Evolutionary conservation across 1,284 basidiomycete species (phyloP), one percentile per base, ranked within the genome.

Genomic region (Xerocomus cyaneibrunnescens): DNA sequence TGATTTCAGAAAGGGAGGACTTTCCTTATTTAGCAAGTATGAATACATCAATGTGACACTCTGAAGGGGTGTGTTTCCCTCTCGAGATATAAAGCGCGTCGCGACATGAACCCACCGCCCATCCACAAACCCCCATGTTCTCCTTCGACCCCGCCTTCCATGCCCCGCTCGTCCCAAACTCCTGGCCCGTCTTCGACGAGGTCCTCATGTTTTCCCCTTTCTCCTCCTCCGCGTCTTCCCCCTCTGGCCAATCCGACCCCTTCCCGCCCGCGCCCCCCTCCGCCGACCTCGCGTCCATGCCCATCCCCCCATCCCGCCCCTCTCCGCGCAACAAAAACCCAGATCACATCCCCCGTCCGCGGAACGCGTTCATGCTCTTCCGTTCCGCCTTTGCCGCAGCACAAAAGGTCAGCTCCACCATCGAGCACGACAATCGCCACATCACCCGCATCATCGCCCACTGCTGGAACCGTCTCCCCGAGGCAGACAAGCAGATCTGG

Each of bases 341-440:
- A 1, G 39, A 65, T 17, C 73, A 72, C 57, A 77, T 91, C 49
- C 87, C 86, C 45, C 82, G 91, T 13, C 92, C 91, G 0, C 76
- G 85, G 27, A 94, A 93, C 67, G 83, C 88, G 23, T 94, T 92
- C 74, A 90, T 94, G 73, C 78, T 93, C 64, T 94, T 88, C 68
- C 81, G 90, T 39, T 85, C 85, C 42, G 83, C 88, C 54, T 84
- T 85, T 50, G 79, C 80, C 45, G 76, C 79, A 4, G 68, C 72
- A 28, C 65, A 73, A 42, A 77, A 74, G 54, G 72, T 77, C 50
- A 65, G 57, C 49, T 66, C 69, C 28, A 64, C 60, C 30, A 69
- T 79, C 54, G 81, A 80, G 62, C 72, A 71, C 53, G 77, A 84
- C 58, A 77, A 83, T 57, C 73, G 81, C n/a, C 77, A 81, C 49